Evolutionary conservation across 352 stramenopile species (phyloP), one percentile per base, ranked within the genome.

Genomic region (Blastocystis sp.): DNA sequence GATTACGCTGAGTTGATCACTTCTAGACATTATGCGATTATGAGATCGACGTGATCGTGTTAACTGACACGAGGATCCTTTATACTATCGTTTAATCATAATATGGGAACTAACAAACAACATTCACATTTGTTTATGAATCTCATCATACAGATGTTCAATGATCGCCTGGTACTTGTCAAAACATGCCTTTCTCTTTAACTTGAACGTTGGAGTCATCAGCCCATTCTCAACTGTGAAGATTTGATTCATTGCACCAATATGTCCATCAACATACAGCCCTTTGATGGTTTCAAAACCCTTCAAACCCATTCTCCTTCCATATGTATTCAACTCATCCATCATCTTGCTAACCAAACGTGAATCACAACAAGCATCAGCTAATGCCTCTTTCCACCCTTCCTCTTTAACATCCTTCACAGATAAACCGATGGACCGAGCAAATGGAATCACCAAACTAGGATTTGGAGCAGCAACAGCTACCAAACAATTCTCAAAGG

Each of bases 171-270:
- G 9, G 75, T 95, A 95, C 24, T 89, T 79, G 53, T 94, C 91
- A 27, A 91, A 90, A 19, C 94, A 91, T 30, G 93, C 75, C 24
- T 92, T 91, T 0, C 93, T 91, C 90, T 95, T 95, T 77, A 94
- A 91, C 89, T 95, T 95, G 91, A 95, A 95, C 7, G 93, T 95
- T 1, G 93, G 93, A 33, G 93, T 95, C 70, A 94, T 88, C 30
- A 94, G 84, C 27, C 92, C 90, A 88, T 94, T 95, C 69, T 94
- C 92, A n/a, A 92, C 88, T 7, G 90, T 92, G 78, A 94, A 95
- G n/a, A 92, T 89, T 33, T 90, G 68, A 33, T 79, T 54, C 51
- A 90, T 84, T 40, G 73, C 37, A 57, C 90, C 79, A 24, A 89
- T 37, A 33, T 93, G 90, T 24, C 91, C 75, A 84, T 94, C 90